Conservation (phyloP, 768 basidiomycete genomes). For the Podaxis sp. region DNA sequence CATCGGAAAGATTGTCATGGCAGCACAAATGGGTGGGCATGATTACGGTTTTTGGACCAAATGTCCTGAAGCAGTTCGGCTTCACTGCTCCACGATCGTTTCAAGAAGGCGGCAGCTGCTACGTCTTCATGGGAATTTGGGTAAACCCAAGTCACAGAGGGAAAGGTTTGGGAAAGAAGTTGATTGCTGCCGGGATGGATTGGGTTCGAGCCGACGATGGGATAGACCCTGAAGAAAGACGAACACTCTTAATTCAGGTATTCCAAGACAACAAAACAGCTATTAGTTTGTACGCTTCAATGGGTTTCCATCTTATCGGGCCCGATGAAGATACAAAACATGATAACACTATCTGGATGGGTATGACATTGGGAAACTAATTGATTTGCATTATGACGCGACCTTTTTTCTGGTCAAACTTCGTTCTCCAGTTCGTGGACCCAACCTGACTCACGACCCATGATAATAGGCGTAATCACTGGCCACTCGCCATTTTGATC, state of each 20-base stretch:
- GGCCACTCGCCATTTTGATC: not conserved
- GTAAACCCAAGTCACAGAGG: constrained; percentile 4
- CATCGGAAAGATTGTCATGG: constrained; percentile 1
- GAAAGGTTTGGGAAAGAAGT: constrained; percentile 3
- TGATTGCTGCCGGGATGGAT: constrained; percentile 1
- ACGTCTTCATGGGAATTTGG: constrained; percentile 7
- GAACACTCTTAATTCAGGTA: constrained; percentile 4
- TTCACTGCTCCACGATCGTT: not conserved
- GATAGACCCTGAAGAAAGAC: not conserved
- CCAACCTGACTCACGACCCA: not conserved
- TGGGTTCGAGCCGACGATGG: constrained; percentile 2
- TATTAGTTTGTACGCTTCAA: not conserved
- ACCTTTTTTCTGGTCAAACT: constrained; percentile 7
- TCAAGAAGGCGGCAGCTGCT: not conserved
- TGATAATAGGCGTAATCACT: no score
- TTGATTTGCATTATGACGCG: not conserved
- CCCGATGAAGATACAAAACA: not conserved
- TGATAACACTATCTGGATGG: constrained; percentile 2
- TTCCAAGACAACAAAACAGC: not conserved
- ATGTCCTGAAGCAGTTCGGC: not conserved
- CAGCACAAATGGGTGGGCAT: constrained; percentile 11
- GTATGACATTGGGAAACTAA: not conserved
- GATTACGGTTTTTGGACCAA: constrained; percentile 6
- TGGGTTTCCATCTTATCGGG: not conserved
- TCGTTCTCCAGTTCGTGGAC: constrained; percentile 4